phyloP scores from a whole-genome alignment of 352 stramenopile species.

The Phytophthora citrophthora region DNA sequence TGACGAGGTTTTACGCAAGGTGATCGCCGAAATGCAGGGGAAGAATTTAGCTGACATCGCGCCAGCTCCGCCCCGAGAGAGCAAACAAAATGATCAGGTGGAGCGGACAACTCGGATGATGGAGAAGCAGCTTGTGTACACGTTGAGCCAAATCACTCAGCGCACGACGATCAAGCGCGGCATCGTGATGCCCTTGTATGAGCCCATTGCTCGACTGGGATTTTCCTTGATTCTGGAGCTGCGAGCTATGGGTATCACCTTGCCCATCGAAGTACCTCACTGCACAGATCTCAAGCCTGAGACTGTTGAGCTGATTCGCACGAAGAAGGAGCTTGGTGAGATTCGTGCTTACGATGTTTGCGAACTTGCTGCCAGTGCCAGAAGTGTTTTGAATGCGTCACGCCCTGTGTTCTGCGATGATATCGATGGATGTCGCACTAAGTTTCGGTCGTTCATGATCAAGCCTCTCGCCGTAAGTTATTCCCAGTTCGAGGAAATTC shows the following conservation, averaged over 20 bases:
- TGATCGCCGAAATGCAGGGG: slow-evolving; percentile 24
- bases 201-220: slow-evolving; percentile 43
- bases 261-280: slow-evolving; percentile 62
- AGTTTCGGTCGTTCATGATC: slow-evolving; percentile 63
- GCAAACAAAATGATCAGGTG: slow-evolving; percentile 14
- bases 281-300: slow-evolving; percentile 55
- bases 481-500: slow-evolving; percentile 64
- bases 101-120: slow-evolving; percentile 27
- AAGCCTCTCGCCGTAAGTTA: slow-evolving; percentile 57
- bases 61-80: slow-evolving; percentile 18
- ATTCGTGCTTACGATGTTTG: slow-evolving; percentile 44
- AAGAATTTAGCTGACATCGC: slow-evolving; percentile 16
- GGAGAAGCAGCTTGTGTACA: slow-evolving; percentile 45
- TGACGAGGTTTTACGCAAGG: slow-evolving; percentile 27
- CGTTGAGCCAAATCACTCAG: slow-evolving; percentile 38
- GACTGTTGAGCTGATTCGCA: slow-evolving; percentile 40
- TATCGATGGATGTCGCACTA: slow-evolving; percentile 41
- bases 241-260: slow-evolving; percentile 41
- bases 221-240: slow-evolving; percentile 61
- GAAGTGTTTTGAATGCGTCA: slow-evolving; percentile 26
- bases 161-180: slow-evolving; percentile 39
- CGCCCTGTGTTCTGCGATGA: slow-evolving; percentile 52
- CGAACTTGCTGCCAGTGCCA: slow-evolving; percentile 35
- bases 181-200: slow-evolving; percentile 66
- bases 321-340: slow-evolving; percentile 31